Evolutionary conservation across 495 filamentous ascomycete genomes (phyloP), one percentile per base, ranked within the genome.

Genomic region (Choiromyces venosus): DNA sequence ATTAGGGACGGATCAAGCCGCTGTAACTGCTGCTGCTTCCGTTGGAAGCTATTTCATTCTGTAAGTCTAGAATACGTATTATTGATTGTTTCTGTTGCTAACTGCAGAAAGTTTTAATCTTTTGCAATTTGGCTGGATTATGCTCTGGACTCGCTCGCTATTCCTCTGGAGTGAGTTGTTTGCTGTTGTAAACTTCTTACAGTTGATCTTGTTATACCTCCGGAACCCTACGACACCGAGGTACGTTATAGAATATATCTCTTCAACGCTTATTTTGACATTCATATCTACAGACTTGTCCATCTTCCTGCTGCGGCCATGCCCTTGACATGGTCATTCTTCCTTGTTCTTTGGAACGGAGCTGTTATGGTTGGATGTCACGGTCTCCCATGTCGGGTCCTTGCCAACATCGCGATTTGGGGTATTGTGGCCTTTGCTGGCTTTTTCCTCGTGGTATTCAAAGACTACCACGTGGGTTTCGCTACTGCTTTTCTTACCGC

Each of bases 391-490:
- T 90, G 90, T 1, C 84, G 91, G 18, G 89, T 96, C 74, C 85
- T 94, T 18, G 93, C 92, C 16, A 96, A 96, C 75, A 84, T 96
- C 74, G 90, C 91, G 69, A 90, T 96, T 80, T 97, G 93, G 93
- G 87, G 88, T 36, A 88, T 94, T 71, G 83, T 93, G 39, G 85
- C 86, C 2, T 89, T 91, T 74, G 93, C 93, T 2, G 70, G 87
- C 38, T 89, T 91, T 76, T 92, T 92, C 84, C 85, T 96, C 68
- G 76, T 87, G 0, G 82, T 83, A 2, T 91, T 89, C 80, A 89
- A 90, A 85, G 93, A 97, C 78, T 95, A 93, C 82, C 89, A 91
- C 36, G 87, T 96, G 79, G 93, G 93, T 0, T 92, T 94, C 78
- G 86, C 86, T 67, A 85, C 95, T 67, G 90, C 89, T 79, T 85